A percentile compares a stretch with the other conserved stretches of the same genome.
Conservation (phyloP, 2,329 filamentous ascomycete genomes). For the Neodidymelliopsis sp. region DNA sequence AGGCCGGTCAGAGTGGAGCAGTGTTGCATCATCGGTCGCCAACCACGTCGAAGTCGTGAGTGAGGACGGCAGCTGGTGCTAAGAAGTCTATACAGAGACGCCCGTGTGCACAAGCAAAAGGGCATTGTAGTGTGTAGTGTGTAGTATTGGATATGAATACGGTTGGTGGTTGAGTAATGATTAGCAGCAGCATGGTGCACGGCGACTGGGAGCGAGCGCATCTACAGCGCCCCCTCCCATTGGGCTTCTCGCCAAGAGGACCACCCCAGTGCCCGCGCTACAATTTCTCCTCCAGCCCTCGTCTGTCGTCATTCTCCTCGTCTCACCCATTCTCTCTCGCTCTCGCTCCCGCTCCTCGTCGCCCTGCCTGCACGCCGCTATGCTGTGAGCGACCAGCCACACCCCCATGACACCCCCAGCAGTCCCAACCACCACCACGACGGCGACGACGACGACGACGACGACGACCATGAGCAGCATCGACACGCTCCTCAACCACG, state of each 20-base stretch:
- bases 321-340: constrained; percentile 1
- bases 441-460: background rate
- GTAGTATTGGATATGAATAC: no score
- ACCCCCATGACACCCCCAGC: background rate
- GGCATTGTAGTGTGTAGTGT: no score
- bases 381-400: constrained; percentile 4
- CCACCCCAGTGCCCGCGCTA: no score
- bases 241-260: no score
- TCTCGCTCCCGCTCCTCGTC: constrained; percentile 9
- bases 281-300: constrained; percentile 7
- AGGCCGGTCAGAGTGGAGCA: constrained; percentile 1
- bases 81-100: no score
- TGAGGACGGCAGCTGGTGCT: background rate
- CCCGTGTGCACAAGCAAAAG: no score
- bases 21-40: constrained; percentile 11
- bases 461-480: constrained; percentile 43
- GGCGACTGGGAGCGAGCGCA: no score
- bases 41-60: background rate
- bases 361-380: constrained; percentile 1
- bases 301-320: background rate
- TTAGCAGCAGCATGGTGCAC: no score
- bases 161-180: no score
- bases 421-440: background rate
- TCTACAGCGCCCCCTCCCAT: constrained; percentile 3
- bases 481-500: constrained; percentile 47